Conservation (phyloP, 1,139 yeast species). For the Suhomyces maxii region DNA sequence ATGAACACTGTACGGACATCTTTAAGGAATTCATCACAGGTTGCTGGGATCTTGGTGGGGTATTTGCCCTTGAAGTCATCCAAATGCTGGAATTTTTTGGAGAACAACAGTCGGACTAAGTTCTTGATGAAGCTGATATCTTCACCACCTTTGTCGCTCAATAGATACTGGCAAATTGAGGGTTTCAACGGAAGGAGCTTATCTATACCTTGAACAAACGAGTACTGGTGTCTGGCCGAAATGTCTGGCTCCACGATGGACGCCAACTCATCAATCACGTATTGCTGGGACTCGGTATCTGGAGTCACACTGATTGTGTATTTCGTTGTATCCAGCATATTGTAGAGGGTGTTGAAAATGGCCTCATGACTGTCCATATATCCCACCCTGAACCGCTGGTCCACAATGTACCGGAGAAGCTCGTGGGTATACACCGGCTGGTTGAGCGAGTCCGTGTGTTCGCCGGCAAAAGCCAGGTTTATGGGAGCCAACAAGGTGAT, state of each 20-base stretch:
- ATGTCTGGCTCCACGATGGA: slow-evolving; percentile 64
- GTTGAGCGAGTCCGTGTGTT: slow-evolving; percentile 16
- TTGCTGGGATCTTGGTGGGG: slow-evolving; percentile 17
- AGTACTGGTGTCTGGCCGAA: slow-evolving; percentile 65
- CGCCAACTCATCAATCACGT: slow-evolving; percentile 49
- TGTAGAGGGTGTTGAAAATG: slow-evolving; percentile 34
- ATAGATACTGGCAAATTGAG: slow-evolving; percentile 37
- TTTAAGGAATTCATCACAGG: slow-evolving; percentile 33
- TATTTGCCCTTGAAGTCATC: slow-evolving; percentile 11
- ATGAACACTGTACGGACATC: slow-evolving; percentile 33
- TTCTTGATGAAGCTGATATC: slow-evolving; percentile 27
- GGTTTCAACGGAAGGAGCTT: slow-evolving; percentile 46
- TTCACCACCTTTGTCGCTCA: slow-evolving; percentile 26
- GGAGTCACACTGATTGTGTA: slow-evolving; percentile 34
- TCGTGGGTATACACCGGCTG: slow-evolving; percentile 11
- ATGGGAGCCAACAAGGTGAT: slow-evolving; percentile 84
- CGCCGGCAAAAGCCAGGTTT: slow-evolving; percentile 65
- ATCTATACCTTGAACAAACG: slow-evolving; percentile 75
- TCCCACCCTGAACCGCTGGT: slow-evolving; percentile 39
- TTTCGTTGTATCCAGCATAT: slow-evolving; percentile 12
- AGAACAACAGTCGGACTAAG: slow-evolving; percentile 35
- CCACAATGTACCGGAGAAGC: slow-evolving; percentile 35
- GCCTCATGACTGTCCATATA: slow-evolving; percentile 28
- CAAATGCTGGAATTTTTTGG: slow-evolving; percentile 9
- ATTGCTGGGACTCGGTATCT: slow-evolving; percentile 30